Conservation (phyloP, 2,329 filamentous ascomycete species). For the Fusarium gaditjirri region DNA sequence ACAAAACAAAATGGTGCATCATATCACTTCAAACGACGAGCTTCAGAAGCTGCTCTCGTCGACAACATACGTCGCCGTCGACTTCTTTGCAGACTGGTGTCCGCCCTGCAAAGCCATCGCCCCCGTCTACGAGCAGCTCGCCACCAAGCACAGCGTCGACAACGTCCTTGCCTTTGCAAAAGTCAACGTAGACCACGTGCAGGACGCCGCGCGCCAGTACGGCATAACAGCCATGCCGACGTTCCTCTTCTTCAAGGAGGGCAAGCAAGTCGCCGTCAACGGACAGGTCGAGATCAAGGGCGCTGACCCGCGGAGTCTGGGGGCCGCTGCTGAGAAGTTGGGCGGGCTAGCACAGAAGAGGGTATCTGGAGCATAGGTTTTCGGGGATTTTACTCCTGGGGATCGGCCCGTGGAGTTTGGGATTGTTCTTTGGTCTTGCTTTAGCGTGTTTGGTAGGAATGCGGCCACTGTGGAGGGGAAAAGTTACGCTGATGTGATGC, state of each 20-base stretch:
- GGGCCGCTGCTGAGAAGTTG: constrained; percentile 52
- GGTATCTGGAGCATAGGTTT: constrained; percentile 10
- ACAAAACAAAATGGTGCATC: constrained; percentile 42
- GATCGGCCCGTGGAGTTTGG: neutral
- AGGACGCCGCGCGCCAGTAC: constrained; percentile 79
- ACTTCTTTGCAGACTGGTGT: constrained; percentile 65
- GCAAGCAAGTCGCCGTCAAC: constrained; percentile 45
- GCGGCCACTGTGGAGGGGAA: neutral
- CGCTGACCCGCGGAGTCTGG: constrained; percentile 47
- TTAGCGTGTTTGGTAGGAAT: constrained; percentile 17
- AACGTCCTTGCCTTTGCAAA: constrained; percentile 81
- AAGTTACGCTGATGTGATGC: neutral
- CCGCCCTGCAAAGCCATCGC: constrained; percentile 61
- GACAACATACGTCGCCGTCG: constrained; percentile 56
- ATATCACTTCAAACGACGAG: constrained; percentile 47
- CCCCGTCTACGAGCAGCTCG: constrained; percentile 53
- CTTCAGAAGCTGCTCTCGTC: constrained; percentile 52
- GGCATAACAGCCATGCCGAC: constrained; percentile 93
- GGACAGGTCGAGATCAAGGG: constrained; percentile 49
- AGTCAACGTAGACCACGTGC: constrained; percentile 87
- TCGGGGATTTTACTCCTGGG: neutral
- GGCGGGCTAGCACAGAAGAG: constrained; percentile 50
- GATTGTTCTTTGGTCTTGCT: neutral
- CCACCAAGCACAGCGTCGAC: constrained; percentile 43
- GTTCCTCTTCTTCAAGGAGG: constrained; percentile 85